Evolutionary conservation across 352 stramenopile species (phyloP), one percentile per base, ranked within the genome.

Genomic region (Phytopythium kandeliae): DNA sequence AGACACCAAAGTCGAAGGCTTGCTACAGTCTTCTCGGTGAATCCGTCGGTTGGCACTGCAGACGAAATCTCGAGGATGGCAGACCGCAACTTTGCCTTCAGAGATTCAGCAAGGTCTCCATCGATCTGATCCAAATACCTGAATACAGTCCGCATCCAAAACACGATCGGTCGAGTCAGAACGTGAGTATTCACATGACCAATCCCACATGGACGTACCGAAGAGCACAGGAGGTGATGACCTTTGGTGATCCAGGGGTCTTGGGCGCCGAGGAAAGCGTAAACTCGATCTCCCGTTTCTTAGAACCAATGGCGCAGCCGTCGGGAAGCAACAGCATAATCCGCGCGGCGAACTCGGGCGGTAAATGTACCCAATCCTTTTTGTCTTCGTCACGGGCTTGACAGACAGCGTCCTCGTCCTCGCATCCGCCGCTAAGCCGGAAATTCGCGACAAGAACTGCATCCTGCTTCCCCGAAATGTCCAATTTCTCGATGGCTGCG

Each of bases 241-340:
- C 43, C 8, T 51, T 42, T 35, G 16, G 50, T 13, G 21, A 42
- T 24, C 16, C 25, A 10, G 42, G 24, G 4, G 12, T 30, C 8
- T 36, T 35, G 10, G 47, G n/a, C 1, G 58, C 48, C 11, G 80
- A 62, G 24, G 51, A 51, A 26, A 91, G 69, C 17, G 80, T 91
- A 24, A 84, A 86, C 55, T 91, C 80, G 42, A 69, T 64, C 48
- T 89, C 80, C 38, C 84, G 84, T 31, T 68, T 72, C 19, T 76
- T 72, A 0, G 66, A 71, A 9, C 75, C 71, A 47, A 69, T 62
- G n/a, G 89, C 67, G 13, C 69, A 69, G 1, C 65, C 61, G 6
- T 79, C 65, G 3, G 79, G 79, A 13, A 94, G 54, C 34, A 82
- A 28, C 17, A 94, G 35, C 77, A 94, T 83, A 17, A 89, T 62